phyloP scores from a whole-genome alignment of 2,329 filamentous ascomycete species.

The Claviceps quebecensis region DNA sequence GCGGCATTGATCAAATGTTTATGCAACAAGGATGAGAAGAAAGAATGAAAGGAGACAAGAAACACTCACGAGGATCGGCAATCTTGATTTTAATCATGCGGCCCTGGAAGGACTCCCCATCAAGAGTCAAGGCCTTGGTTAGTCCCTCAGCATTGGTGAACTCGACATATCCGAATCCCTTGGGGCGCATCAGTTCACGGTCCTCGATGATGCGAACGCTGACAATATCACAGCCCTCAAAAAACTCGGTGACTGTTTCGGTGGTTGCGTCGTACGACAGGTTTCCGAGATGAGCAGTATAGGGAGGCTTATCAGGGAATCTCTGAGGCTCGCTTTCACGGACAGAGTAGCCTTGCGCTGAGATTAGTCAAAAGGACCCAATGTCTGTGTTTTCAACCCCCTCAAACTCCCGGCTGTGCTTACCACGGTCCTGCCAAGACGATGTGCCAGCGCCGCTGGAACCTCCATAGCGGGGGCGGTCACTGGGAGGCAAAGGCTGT shows the following conservation, averaged over 20 bases:
- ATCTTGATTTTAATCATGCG: slow-evolving; percentile 87
- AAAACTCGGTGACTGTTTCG: slow-evolving; percentile 74
- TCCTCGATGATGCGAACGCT: slow-evolving; percentile 96
- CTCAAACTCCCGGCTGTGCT: slow-evolving; percentile 8
- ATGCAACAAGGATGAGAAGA: neutral
- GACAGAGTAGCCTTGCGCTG: slow-evolving; percentile 34
- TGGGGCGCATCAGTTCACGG: slow-evolving; percentile 82
- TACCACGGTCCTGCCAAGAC: slow-evolving; percentile 32
- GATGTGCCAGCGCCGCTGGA: slow-evolving; percentile 17
- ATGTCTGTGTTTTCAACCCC: neutral
- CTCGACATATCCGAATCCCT: slow-evolving; percentile 97
- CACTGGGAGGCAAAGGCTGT: slow-evolving; percentile 39
- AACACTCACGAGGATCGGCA: slow-evolving; percentile 80
- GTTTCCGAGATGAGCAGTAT: slow-evolving; percentile 91
- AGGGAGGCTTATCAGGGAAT: slow-evolving; percentile 83
- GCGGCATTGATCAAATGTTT: no score
- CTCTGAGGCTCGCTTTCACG: slow-evolving; percentile 61
- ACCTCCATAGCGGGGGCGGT: slow-evolving; percentile 26
- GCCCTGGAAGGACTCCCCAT: slow-evolving; percentile 71
- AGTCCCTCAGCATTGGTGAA: slow-evolving; percentile 78
- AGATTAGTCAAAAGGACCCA: slow-evolving; percentile 9
- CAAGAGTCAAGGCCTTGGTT: slow-evolving; percentile 76
- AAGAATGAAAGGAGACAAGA: neutral
- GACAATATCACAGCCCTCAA: slow-evolving; percentile 69
- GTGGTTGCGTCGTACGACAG: slow-evolving; percentile 86